Evolutionary conservation across 2,329 filamentous ascomycete species (phyloP), one percentile per base, ranked within the genome.

Genomic region (Cyclaneusma minus): DNA sequence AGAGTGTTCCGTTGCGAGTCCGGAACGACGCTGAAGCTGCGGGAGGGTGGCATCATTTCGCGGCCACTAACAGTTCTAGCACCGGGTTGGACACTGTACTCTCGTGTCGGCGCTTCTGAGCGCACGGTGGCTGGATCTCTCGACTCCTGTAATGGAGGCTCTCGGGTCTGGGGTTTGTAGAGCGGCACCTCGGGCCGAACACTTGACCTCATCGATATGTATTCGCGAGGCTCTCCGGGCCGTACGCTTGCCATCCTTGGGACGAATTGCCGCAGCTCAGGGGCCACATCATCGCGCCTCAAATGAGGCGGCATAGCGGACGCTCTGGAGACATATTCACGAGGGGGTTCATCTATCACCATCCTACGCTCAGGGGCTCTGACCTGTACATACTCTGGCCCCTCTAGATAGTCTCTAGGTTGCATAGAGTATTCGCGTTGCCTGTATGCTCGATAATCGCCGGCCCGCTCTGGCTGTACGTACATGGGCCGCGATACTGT

Each of bases 401-500:
- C 10, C 15, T 22, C n/a, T 24, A 31, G 14, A n/a, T n/a, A n/a
- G 17, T 43, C 41, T 22, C 39, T 35, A 24, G 39, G 40, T 13
- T 59, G 65, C 35, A 51, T 49, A 4, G 68, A 63, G 36, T 68
- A 67, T 36, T 76, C 72, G 29, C 67, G 55, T 35, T 65, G 61
- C 10, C 63, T 60, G 33, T 66, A 68, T 15, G 58, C 51, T 32
- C 66, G 59, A 34, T 64, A 61, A 26, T 45, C 41, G 13, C 37
- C 31, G 10, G 33, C n/a, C n/a, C n/a, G 35, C 5, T 68, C 62
- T 6, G 61, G 42, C 14, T 57, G 41, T 25, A 59, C 51, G 27
- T 59, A 66, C 33, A 78, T 74, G 3, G 70, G 64, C 33, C 75
- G 67, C 7, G 72, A 72, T 13, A 80, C 52, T 22, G n/a, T n/a